These are phyloP conservation scores for Colletotrichum lini DNA, from an alignment of 2,329 filamentous ascomycete species.

Conservation along the genomic window DNA sequence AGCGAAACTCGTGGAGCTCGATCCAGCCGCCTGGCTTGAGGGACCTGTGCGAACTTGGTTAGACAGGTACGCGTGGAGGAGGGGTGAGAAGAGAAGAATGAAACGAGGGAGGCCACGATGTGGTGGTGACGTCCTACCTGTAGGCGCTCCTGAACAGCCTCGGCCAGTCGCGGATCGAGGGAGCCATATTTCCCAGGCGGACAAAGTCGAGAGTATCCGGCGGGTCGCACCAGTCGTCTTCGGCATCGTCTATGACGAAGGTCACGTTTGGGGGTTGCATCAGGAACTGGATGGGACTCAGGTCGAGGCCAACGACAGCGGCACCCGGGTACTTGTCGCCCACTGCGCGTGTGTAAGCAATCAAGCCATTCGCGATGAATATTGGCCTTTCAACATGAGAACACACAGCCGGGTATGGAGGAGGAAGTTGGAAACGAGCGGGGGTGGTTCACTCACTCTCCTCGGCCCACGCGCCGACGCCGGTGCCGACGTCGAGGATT, in stretches of 20 bases:
- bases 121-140: conserved; percentile 51
- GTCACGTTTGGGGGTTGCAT: conserved; percentile 80
- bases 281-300: conserved; percentile 76
- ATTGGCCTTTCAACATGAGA: neutral
- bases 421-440: neutral
- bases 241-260: conserved; percentile 78
- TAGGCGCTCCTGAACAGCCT: conserved; percentile 70
- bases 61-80: conserved; percentile 63
- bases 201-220: conserved; percentile 68
- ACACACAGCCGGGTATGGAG: neutral
- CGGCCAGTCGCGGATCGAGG: conserved; percentile 58
- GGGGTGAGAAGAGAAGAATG: conserved; percentile 63
- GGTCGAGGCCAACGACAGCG: conserved; percentile 73
- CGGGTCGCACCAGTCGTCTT: conserved; percentile 61
- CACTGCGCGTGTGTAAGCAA: conserved; percentile 62
- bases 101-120: conserved; percentile 31
- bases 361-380: neutral
- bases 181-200: conserved; percentile 70
- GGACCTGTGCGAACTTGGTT: conserved; percentile 58
- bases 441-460: conserved; percentile 57
- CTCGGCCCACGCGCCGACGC: conserved; percentile 73
- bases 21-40: conserved; percentile 68
- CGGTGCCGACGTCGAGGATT: conserved; percentile 62
- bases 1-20: conserved; percentile 65
- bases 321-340: conserved; percentile 72